phyloP scores from a whole-genome alignment of 2,329 filamentous ascomycete species.

The Botryotinia globosa region DNA sequence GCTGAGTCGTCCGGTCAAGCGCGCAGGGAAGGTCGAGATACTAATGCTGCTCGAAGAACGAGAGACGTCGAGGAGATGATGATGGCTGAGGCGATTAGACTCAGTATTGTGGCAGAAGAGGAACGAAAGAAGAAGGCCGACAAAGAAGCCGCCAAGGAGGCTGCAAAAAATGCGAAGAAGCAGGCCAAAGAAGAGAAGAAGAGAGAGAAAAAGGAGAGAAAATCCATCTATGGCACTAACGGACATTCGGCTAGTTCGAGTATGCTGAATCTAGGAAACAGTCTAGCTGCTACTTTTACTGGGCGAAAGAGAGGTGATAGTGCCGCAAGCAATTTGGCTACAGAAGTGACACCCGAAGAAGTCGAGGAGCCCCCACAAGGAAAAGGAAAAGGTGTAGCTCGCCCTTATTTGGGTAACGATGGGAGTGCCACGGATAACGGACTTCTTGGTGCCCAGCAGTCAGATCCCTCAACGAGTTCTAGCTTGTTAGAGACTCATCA shows the following conservation, averaged over 20 bases:
- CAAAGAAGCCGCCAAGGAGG: conserved; percentile 73
- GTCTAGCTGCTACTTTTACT: conserved; percentile 26
- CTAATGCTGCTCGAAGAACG: conserved; percentile 44
- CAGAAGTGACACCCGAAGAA: conserved; percentile 52
- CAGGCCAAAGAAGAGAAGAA: conserved; percentile 83
- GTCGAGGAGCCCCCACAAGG: conserved; percentile 34
- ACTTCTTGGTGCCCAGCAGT: conserved; percentile 29
- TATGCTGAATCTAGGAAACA: conserved; percentile 53
- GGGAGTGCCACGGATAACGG: conserved; percentile 24
- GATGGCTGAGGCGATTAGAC: conserved; percentile 93
- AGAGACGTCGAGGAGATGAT: conserved; percentile 96
- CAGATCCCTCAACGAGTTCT: conserved; percentile 28
- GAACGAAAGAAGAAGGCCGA: conserved; percentile 84
- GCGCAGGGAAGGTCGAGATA: conserved; percentile 36
- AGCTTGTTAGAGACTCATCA: conserved; percentile 42
- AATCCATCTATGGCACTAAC: conserved; percentile 46
- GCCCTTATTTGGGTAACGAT: conserved; percentile 37
- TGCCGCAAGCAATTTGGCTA: conserved; percentile 56
- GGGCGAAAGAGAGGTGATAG: conserved; percentile 59
- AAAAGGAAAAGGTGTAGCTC: conserved; percentile 72
- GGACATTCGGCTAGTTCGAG: conserved; percentile 59
- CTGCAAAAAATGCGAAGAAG: conserved; percentile 78
- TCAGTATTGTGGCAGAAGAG: conserved; percentile 90
- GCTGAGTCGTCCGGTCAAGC: conserved; percentile 32
- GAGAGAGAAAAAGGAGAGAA: conserved; percentile 54